Conservation (phyloP, 140 eudicot genomes). For the Bidens hawaiensis region DNA sequence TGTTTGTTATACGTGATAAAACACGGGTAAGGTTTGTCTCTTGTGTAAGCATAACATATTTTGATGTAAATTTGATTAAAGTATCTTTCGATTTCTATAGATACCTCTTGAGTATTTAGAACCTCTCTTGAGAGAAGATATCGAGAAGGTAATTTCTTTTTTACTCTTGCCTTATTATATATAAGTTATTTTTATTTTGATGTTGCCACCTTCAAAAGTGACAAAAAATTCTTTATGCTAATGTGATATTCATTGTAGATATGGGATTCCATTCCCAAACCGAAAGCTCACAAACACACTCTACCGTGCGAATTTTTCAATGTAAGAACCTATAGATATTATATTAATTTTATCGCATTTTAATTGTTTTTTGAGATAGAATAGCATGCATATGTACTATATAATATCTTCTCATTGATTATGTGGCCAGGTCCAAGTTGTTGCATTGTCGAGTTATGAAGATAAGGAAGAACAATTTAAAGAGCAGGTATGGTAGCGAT, state of each 20-base stretch:
- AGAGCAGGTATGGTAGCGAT: constrained; percentile 80
- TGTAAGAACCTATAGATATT: constrained; percentile 46
- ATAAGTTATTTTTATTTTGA: neutral
- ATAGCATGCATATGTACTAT: constrained; percentile 4
- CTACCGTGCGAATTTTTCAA: constrained; percentile 89
- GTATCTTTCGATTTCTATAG: constrained; percentile 37
- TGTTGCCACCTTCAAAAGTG: neutral
- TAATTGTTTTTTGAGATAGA: no score
- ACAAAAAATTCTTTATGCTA: neutral
- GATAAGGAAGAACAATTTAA: constrained; percentile 95
- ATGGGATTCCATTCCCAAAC: constrained; percentile 98
- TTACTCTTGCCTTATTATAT: neutral
- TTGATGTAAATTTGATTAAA: constrained; percentile 6
- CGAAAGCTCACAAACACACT: constrained; percentile 91
- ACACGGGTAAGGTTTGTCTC: constrained; percentile 56
- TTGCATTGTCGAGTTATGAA: constrained; percentile 92
- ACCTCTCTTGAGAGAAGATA: constrained; percentile 93
- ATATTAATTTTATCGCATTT: neutral
- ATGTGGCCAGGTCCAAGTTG: constrained; percentile 81
- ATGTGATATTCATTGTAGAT: constrained; percentile 70
- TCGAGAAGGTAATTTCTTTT: constrained; percentile 59
- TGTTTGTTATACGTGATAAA: constrained; percentile 97
- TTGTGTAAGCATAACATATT: constrained; percentile 5
- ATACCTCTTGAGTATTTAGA: constrained; percentile 93
- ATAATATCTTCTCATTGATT: constrained; percentile 15